These are phyloP conservation scores for Trebouxia sp. DNA, from an alignment of 139 green algal genomes.

Conservation along the genomic window DNA sequence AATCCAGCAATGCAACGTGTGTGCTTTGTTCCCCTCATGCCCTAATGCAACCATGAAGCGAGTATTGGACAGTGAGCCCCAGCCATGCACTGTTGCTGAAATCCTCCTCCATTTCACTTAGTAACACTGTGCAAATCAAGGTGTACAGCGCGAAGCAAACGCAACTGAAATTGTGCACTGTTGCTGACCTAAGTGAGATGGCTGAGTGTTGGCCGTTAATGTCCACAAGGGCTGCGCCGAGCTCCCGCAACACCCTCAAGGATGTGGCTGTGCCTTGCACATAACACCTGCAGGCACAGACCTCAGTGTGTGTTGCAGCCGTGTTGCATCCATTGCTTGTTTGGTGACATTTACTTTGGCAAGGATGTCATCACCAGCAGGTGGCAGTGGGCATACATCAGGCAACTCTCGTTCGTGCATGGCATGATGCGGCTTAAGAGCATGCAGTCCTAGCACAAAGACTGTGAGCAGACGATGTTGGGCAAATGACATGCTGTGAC, in stretches of 20 bases:
- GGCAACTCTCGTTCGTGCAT: too few relatives aligned
- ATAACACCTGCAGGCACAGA: conserved; percentile 50
- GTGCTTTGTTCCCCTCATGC: too few relatives aligned
- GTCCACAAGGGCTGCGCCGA: conserved; percentile 78
- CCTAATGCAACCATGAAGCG: too few relatives aligned
- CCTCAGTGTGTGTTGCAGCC: background rate
- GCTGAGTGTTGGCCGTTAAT: conserved; percentile 84
- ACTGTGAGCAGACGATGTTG: too few relatives aligned
- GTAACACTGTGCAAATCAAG: background rate
- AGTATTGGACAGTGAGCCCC: too few relatives aligned
- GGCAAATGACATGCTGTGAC: too few relatives aligned
- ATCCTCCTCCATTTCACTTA: too few relatives aligned
- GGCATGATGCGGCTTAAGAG: too few relatives aligned
- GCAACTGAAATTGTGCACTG: background rate
- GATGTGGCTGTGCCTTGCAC: conserved; percentile 74
- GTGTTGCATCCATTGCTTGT: background rate
- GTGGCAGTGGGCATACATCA: too few relatives aligned
- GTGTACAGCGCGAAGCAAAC: background rate
- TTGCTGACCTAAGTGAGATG: conserved; percentile 46
- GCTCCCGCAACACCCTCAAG: conserved; percentile 72
- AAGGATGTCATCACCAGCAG: background rate
- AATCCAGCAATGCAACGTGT: conserved; percentile 76
- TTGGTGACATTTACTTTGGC: background rate
- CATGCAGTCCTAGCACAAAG: too few relatives aligned
- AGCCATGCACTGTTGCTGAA: too few relatives aligned